Conservation (phyloP, 1,284 basidiomycete genomes). For the Ganoderma resinaceum region DNA sequence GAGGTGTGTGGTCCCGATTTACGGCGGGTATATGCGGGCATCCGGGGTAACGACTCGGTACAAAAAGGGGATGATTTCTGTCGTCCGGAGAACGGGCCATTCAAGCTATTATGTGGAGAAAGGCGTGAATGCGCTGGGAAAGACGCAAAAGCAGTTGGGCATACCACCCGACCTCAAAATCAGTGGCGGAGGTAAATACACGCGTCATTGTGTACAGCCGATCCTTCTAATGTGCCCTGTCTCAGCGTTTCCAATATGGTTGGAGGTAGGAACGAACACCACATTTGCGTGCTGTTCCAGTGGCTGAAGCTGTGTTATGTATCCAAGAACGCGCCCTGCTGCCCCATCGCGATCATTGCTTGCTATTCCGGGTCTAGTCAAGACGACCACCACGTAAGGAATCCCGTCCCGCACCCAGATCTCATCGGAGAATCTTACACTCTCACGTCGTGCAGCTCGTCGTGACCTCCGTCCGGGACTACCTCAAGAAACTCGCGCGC, state of each 20-base stretch:
- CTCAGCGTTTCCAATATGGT: slow-evolving; percentile 82
- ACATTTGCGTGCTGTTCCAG: not conserved
- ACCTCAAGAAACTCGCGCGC: slow-evolving; percentile 64
- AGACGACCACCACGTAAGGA: slow-evolving; percentile 77
- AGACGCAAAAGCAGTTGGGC: slow-evolving; percentile 73
- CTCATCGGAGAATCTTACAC: not conserved
- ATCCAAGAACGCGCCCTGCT: slow-evolving; percentile 76
- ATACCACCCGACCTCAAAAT: slow-evolving; percentile 67
- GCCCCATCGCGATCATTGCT: slow-evolving; percentile 80
- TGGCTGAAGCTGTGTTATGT: slow-evolving; percentile 18
- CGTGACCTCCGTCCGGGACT: slow-evolving; percentile 71
- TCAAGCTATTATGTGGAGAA: slow-evolving; percentile 85
- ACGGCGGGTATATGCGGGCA: not conserved
- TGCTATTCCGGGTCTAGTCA: slow-evolving; percentile 83
- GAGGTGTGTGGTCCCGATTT: slow-evolving; percentile 48
- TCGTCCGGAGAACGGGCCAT: slow-evolving; percentile 82
- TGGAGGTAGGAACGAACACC: slow-evolving; percentile 58
- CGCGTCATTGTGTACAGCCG: not conserved
- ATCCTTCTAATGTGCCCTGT: not conserved
- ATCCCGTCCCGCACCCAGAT: not conserved
- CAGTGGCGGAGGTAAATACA: slow-evolving; percentile 74
- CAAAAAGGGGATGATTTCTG: slow-evolving; percentile 68
- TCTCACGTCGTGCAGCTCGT: slow-evolving; percentile 56
- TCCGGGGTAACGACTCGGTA: slow-evolving; percentile 5
- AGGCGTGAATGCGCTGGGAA: slow-evolving; percentile 82